These are phyloP conservation scores for Neurospora pannonica DNA, from an alignment of 495 filamentous ascomycete species.

Conservation along the genomic window DNA sequence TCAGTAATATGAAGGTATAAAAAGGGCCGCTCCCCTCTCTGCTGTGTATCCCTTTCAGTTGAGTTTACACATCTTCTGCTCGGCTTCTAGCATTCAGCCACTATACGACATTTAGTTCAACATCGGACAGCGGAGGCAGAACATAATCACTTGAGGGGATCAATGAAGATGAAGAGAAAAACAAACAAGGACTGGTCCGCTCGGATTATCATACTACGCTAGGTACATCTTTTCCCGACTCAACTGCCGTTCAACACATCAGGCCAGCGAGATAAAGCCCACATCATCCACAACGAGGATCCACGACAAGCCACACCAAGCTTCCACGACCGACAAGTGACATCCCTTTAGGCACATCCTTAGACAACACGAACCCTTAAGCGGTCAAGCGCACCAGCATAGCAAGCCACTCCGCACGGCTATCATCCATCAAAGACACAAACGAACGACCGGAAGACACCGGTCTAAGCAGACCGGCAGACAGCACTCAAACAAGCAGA, in stretches of 20 bases:
- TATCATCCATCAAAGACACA: not conserved
- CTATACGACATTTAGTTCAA: too few species aligned
- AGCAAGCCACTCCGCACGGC: not conserved
- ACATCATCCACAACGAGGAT: not conserved
- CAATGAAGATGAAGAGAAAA: not conserved
- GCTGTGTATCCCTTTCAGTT: too few species aligned
- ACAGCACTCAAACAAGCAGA: not conserved
- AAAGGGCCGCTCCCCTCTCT: not conserved
- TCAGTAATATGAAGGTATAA: not conserved
- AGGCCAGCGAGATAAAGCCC: not conserved
- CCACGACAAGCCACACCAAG: not conserved
- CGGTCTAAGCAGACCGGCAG: not conserved
- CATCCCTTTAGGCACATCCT: not conserved
- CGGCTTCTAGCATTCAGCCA: too few species aligned
- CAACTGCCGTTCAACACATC: not conserved
- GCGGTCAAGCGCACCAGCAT: not conserved
- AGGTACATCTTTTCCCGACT: not conserved
- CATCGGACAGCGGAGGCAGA: not conserved
- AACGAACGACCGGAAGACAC: not conserved
- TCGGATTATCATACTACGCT: constrained; percentile 1
- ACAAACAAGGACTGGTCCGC: not conserved
- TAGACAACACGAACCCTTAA: not conserved
- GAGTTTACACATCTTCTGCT: not conserved
- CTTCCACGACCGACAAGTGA: not conserved
- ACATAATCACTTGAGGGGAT: not conserved